Conservation (phyloP, 768 basidiomycete genomes). For the Collybiopsis confluens region DNA sequence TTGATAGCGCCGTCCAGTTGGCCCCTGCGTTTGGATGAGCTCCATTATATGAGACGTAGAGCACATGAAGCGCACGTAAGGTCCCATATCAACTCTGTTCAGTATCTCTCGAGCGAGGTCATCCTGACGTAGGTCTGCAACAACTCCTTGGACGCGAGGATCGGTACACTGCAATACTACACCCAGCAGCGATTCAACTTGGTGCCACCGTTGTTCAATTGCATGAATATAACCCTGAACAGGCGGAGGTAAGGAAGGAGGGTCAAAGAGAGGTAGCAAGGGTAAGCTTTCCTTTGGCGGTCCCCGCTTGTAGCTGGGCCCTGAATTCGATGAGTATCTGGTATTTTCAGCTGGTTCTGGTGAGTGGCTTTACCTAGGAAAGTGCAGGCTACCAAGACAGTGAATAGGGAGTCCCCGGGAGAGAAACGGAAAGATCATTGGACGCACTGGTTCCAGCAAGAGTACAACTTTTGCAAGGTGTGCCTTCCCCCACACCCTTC, state of each 20-base stretch:
- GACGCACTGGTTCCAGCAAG: constrained; percentile 49
- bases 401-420: not conserved
- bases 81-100: constrained; percentile 70
- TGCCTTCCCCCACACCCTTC: constrained; percentile 39
- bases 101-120: constrained; percentile 75
- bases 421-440: not conserved
- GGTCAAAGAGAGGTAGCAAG: no score
- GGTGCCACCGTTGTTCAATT: constrained; percentile 88
- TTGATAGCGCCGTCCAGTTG: constrained; percentile 60
- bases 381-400: constrained; percentile 48
- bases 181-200: constrained; percentile 87
- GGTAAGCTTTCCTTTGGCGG: constrained; percentile 51
- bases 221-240: constrained; percentile 79
- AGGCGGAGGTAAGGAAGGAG: no score
- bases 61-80: constrained; percentile 52
- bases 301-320: constrained; percentile 78
- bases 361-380: constrained; percentile 44
- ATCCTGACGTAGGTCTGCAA: constrained; percentile 65
- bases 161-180: constrained; percentile 73
- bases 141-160: constrained; percentile 54
- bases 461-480: constrained; percentile 61
- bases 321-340: constrained; percentile 27
- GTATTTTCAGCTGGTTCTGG: not conserved
- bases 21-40: constrained; percentile 42
- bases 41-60: not conserved